Conservation (phyloP, 2,329 filamentous ascomycete genomes). For the Hypoxylon sp. region DNA sequence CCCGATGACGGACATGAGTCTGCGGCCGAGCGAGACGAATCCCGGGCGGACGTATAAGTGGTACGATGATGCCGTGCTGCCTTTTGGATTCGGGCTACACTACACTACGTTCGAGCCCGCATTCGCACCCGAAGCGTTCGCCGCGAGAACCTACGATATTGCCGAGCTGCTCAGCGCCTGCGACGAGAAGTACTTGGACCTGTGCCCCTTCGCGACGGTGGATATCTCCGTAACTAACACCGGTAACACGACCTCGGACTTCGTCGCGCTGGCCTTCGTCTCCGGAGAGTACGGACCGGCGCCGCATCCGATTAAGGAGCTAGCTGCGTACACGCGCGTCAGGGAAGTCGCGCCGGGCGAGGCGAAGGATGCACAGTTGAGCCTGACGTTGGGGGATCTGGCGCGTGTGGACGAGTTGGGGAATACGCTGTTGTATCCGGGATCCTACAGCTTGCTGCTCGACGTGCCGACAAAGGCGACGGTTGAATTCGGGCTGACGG, state of each 20-base stretch:
- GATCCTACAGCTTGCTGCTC: slow-evolving; percentile 56
- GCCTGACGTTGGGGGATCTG: slow-evolving; percentile 58
- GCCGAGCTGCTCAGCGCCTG: slow-evolving; percentile 49
- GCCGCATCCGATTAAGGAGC: slow-evolving; percentile 60
- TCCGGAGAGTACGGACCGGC: slow-evolving; percentile 54
- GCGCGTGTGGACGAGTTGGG: slow-evolving; percentile 59
- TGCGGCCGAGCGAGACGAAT: slow-evolving; percentile 56
- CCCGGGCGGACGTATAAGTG: slow-evolving; percentile 64
- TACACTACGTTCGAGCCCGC: slow-evolving; percentile 59
- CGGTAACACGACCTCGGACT: slow-evolving; percentile 57
- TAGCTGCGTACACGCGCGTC: slow-evolving; percentile 59
- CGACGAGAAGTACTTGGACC: slow-evolving; percentile 52
- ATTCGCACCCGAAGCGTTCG: slow-evolving; percentile 28
- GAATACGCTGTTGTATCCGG: slow-evolving; percentile 60
- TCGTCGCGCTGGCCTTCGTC: slow-evolving; percentile 59
- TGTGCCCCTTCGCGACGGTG: slow-evolving; percentile 54
- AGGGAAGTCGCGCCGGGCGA: slow-evolving; percentile 44
- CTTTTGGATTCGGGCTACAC: slow-evolving; percentile 61
- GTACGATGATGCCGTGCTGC: slow-evolving; percentile 59
- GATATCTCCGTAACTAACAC: slow-evolving; percentile 57
- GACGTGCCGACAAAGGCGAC: slow-evolving; percentile 54
- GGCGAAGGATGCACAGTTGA: slow-evolving; percentile 49
- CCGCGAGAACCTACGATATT: slow-evolving; percentile 47
- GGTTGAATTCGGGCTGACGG: slow-evolving; percentile 56
- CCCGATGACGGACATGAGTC: slow-evolving; percentile 62